Evolutionary conservation across 2,329 filamentous ascomycete species (phyloP).

Genomic region (Massarina eburnea): DNA sequence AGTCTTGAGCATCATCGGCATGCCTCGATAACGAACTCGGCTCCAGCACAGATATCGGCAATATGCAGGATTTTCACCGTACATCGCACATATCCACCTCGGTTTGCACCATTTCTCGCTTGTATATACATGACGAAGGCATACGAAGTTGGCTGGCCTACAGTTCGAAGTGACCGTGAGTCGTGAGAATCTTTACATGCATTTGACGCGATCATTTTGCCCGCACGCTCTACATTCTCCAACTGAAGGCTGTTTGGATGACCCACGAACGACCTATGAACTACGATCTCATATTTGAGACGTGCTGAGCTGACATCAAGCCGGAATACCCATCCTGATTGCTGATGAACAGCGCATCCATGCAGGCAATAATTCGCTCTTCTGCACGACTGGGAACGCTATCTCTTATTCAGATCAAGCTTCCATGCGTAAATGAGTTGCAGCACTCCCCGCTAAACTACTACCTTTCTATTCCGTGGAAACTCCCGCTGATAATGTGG

Average conservation of each 20-base stretch:
- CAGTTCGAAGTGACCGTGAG: no score
- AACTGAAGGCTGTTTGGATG: not conserved
- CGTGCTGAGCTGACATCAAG: not conserved
- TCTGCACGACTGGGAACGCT: no score
- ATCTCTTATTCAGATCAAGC: no score
- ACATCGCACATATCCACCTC: not conserved
- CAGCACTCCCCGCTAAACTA: no score
- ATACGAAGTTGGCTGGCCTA: no score
- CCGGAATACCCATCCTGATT: not conserved
- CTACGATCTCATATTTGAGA: not conserved
- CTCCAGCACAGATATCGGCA: not conserved
- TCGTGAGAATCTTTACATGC: not conserved
- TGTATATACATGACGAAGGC: no score
- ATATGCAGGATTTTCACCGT: no score
- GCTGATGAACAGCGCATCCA: not conserved
- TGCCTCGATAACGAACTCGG: not conserved
- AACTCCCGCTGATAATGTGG: no score
- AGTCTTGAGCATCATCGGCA: not conserved
- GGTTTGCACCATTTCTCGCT: not conserved
- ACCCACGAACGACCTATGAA: no score
- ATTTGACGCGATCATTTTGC: not conserved
- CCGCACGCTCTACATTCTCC: not conserved
- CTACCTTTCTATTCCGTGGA: no score
- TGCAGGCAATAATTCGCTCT: not conserved
- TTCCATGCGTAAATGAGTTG: no score